phyloP scores from a whole-genome alignment of 805 yeast species.

The Jamesozyma spencerorum region DNA sequence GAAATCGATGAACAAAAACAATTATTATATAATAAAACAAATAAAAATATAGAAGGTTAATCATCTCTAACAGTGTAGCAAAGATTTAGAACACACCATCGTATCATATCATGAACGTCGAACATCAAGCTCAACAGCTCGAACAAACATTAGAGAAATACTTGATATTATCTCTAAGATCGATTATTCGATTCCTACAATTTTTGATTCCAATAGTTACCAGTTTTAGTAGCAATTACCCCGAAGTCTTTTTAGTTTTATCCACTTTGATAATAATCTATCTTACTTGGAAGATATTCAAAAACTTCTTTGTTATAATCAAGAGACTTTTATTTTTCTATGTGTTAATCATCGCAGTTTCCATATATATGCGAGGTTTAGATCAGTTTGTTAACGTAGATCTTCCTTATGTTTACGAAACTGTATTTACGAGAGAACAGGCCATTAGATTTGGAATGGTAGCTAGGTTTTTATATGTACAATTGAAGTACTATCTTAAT shows the following conservation, averaged over 20 bases:
- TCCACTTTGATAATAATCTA: conserved; percentile 15
- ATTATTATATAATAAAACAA: not conserved
- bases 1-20: too few species aligned
- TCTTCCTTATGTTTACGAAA: conserved; percentile 16
- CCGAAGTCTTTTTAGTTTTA: conserved; percentile 22
- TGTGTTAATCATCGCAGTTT: conserved; percentile 13
- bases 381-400: conserved; percentile 16
- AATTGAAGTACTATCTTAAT: conserved; percentile 2
- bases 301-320: conserved; percentile 24
- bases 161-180: conserved; percentile 3
- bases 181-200: conserved; percentile 12
- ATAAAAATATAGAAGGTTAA: not conserved
- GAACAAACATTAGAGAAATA: conserved; percentile 5
- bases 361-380: conserved; percentile 31
- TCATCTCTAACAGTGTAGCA: not conserved
- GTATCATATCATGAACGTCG: conserved; percentile 1
- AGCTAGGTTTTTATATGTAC: not conserved
- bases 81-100: not conserved
- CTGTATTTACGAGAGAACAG: not conserved
- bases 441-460: not conserved
- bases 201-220: conserved; percentile 12
- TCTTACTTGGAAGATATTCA: conserved; percentile 22
- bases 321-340: conserved; percentile 18
- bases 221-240: conserved; percentile 25
- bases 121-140: conserved; percentile 2